Evolutionary conservation across 2,329 filamentous ascomycete species (phyloP).

Genomic region (Blumeriella jaapii): DNA sequence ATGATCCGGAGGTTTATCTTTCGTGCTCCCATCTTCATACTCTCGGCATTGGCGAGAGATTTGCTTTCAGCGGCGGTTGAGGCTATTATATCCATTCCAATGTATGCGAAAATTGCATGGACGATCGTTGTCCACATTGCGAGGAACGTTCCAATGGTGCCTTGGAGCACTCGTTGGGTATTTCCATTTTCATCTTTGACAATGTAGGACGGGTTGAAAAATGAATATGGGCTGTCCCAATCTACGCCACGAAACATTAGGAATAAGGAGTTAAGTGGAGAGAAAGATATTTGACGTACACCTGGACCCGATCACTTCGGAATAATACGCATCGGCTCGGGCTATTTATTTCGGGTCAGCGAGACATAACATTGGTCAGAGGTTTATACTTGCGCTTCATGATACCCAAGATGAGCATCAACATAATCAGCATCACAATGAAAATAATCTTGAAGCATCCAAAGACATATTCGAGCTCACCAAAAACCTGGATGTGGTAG

Average conservation of each 20-base stretch:
- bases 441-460: constrained; percentile 30
- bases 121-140: constrained; percentile 31
- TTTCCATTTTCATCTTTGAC: constrained; percentile 26
- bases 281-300: constrained; percentile 20
- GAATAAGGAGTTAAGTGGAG: background rate
- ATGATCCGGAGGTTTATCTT: constrained; percentile 31
- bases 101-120: constrained; percentile 29
- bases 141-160: constrained; percentile 29
- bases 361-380: background rate
- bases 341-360: constrained; percentile 23
- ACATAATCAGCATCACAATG: constrained; percentile 28
- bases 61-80: constrained; percentile 30
- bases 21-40: constrained; percentile 32
- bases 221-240: constrained; percentile 29
- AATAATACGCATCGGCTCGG: constrained; percentile 28
- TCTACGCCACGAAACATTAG: constrained; percentile 14
- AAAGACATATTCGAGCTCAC: constrained; percentile 31
- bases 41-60: constrained; percentile 28
- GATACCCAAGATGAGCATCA: constrained; percentile 30
- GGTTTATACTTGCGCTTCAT: constrained; percentile 26
- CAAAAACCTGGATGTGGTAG: constrained; percentile 20
- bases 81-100: constrained; percentile 31
- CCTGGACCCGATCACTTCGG: constrained; percentile 27
- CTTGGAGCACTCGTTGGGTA: constrained; percentile 25
- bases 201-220: constrained; percentile 28